Evolutionary conservation across 2,329 filamentous ascomycete species (phyloP).

Genomic region (Aspergillus hiratsukae): DNA sequence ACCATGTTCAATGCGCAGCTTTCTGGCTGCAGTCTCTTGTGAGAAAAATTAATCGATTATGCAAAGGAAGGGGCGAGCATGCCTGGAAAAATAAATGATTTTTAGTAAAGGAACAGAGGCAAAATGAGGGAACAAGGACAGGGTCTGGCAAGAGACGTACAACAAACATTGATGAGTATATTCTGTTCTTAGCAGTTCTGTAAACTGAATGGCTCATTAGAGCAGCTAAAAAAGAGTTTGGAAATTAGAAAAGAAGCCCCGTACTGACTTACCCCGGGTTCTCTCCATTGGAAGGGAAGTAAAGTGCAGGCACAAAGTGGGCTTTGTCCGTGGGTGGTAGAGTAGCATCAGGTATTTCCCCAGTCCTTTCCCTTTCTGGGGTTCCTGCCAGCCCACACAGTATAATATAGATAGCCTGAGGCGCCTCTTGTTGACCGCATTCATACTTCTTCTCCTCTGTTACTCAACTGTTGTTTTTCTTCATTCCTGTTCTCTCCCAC

Average conservation of each 20-base stretch:
- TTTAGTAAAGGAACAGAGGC: background rate
- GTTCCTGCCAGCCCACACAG: background rate
- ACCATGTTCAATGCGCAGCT: background rate
- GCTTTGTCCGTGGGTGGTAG: slow-evolving; percentile 2
- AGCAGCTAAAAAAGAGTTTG: background rate
- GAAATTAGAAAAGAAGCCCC: background rate
- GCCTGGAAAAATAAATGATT: background rate
- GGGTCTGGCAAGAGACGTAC: background rate
- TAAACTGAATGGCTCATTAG: background rate
- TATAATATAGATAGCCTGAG: background rate
- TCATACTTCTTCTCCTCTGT: slow-evolving; percentile 1
- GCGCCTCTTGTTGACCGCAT: background rate
- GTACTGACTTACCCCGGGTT: background rate
- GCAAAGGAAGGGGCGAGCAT: background rate
- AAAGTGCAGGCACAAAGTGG: background rate
- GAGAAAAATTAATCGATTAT: background rate
- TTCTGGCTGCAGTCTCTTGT: background rate
- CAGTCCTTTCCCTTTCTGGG: slow-evolving; percentile 10
- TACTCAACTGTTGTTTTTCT: slow-evolving; percentile 2
- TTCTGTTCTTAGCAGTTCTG: background rate
- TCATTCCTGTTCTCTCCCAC: slow-evolving; percentile 4
- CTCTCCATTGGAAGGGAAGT: background rate
- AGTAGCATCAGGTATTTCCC: slow-evolving; percentile 2
- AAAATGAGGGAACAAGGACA: background rate
- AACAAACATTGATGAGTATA: background rate